Conservation (phyloP, 495 filamentous ascomycete species). For the Lasiosphaeris hirsuta region DNA sequence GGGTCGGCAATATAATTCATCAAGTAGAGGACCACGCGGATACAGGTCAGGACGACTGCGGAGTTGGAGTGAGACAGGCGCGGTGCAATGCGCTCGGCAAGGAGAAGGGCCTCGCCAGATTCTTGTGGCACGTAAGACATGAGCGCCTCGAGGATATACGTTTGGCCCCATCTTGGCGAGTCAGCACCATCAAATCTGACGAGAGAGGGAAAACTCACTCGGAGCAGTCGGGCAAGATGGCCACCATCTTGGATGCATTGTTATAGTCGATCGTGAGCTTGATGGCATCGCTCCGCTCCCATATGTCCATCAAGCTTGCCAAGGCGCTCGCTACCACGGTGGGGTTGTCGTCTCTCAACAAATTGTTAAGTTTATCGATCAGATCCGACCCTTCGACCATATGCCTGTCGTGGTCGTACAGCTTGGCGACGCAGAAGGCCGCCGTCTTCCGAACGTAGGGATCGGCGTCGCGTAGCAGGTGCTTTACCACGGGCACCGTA, state of each 20-base stretch:
- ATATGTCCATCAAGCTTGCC: conserved; percentile 93
- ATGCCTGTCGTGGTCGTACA: conserved; percentile 92
- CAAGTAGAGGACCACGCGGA: conserved; percentile 91
- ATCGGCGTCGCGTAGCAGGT: conserved; percentile 80
- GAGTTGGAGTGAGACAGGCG: conserved; percentile 95
- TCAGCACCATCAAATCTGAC: neutral
- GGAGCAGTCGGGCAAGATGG: conserved; percentile 93
- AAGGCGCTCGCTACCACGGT: conserved; percentile 95
- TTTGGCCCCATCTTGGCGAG: conserved; percentile 84
- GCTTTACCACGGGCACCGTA: conserved; percentile 78
- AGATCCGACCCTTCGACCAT: conserved; percentile 88
- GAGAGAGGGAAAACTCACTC: conserved; percentile 61
- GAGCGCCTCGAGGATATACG: conserved; percentile 95
- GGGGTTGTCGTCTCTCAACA: conserved; percentile 93
- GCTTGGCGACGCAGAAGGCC: conserved; percentile 92
- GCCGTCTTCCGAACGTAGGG: conserved; percentile 98
- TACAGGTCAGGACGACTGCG: conserved; percentile 91
- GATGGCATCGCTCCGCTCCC: conserved; percentile 95
- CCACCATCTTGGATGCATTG: conserved; percentile 96
- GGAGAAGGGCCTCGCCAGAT: conserved; percentile 74
- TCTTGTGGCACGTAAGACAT: conserved; percentile 99
- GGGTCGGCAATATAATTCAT: conserved; percentile 98
- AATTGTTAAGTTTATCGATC: conserved; percentile 85
- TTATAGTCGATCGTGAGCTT: conserved; percentile 97
- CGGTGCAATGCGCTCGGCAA: conserved; percentile 91